Evolutionary conservation across 768 basidiomycete genomes (phyloP).

Genomic region (Leccinum arenicola): DNA sequence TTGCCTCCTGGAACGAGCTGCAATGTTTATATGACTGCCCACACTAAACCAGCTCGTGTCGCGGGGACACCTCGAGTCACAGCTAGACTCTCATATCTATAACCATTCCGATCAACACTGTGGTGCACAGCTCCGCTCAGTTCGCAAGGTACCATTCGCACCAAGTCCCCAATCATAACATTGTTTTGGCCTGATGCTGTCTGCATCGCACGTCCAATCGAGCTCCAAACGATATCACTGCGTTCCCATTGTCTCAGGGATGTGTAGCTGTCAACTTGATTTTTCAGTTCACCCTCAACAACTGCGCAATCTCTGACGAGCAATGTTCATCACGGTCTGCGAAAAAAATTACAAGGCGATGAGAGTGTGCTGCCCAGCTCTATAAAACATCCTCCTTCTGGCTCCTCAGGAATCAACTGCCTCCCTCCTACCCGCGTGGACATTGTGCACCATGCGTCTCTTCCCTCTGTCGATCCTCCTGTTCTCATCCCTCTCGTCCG

Average conservation of each 20-base stretch:
- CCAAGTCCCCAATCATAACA: neutral
- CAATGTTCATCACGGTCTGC: neutral
- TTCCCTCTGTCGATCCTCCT: conserved; percentile 3
- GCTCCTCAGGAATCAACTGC: neutral
- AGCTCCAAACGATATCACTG: neutral
- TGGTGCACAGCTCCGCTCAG: neutral
- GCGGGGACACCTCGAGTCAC: neutral
- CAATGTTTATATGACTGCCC: neutral
- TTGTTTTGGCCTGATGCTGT: neutral
- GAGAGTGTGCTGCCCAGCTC: neutral
- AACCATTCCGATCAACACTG: neutral
- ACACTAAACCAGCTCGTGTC: neutral
- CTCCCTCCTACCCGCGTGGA: conserved; percentile 2
- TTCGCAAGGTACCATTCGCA: neutral
- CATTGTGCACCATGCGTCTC: conserved; percentile 7
- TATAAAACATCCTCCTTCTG: conserved; percentile 4
- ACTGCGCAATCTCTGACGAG: neutral
- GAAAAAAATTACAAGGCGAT: neutral
- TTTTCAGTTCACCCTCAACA: neutral
- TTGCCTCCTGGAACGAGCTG: neutral
- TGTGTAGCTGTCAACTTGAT: neutral
- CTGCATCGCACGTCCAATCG: neutral
- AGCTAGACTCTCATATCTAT: neutral
- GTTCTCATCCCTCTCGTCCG: conserved; percentile 4
- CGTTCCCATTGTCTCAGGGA: conserved; percentile 8